Conservation (phyloP, 2,329 filamentous ascomycete genomes). For the Thielaviopsis cerberus region DNA sequence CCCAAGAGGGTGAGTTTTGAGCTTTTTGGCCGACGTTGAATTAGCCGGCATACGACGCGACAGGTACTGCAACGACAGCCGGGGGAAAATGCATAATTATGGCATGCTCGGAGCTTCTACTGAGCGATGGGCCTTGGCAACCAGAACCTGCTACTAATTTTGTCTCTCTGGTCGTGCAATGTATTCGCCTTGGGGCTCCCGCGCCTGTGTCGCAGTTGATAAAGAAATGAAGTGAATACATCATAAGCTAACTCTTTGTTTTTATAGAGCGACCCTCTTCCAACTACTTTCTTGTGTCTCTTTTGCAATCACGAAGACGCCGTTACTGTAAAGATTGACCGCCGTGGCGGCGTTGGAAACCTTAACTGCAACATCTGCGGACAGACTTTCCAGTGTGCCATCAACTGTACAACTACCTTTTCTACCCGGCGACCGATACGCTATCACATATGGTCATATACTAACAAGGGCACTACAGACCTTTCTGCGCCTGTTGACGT, state of each 20-base stretch:
- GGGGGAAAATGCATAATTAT: not conserved
- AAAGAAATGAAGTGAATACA: conserved; percentile 10
- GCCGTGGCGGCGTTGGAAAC: conserved; percentile 72
- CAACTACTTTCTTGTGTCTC: conserved; percentile 81
- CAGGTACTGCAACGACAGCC: not conserved
- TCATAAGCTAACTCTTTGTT: conserved; percentile 1
- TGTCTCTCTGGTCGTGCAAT: not conserved
- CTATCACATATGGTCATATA: not conserved
- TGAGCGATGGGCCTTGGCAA: not conserved
- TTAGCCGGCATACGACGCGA: not conserved
- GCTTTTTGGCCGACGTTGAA: not conserved
- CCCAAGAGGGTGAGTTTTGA: conserved; percentile 52
- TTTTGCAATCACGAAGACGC: conserved; percentile 98
- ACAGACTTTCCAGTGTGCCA: conserved; percentile 78
- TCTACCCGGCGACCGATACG: not conserved
- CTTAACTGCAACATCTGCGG: conserved; percentile 85
- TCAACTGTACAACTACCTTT: conserved; percentile 58
- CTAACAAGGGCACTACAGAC: conserved; percentile 30
- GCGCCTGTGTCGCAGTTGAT: not conserved
- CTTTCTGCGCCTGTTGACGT: conserved; percentile 84
- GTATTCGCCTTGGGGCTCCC: not conserved
- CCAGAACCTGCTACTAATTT: no score
- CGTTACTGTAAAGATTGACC: conserved; percentile 78
- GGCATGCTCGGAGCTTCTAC: not conserved
- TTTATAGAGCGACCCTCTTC: conserved; percentile 46